A percentile compares a stretch with the other conserved stretches of the same genome.
These are phyloP conservation scores for Penicillium glabrum DNA, from an alignment of 2,329 filamentous ascomycete species.

Conservation along the genomic window DNA sequence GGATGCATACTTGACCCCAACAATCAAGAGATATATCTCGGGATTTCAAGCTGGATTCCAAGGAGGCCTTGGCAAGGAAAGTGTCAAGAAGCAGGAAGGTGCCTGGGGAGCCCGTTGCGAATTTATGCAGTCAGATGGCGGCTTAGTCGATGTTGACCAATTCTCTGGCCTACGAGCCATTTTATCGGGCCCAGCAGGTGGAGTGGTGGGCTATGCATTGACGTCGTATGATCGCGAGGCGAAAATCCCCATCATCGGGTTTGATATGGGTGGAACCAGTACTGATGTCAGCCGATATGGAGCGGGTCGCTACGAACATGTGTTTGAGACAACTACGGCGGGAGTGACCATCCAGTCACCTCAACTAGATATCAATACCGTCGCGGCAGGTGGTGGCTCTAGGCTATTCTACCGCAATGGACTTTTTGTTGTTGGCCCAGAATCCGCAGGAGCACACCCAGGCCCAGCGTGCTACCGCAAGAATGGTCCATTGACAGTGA, in stretches of 20 bases:
- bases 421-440: constrained; percentile 79
- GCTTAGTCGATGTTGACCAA: constrained; percentile 50
- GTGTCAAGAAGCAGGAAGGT: constrained; percentile 66
- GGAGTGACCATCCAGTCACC: constrained; percentile 88
- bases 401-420: constrained; percentile 42
- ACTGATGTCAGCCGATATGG: constrained; percentile 87
- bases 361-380: constrained; percentile 87
- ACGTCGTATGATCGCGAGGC: constrained; percentile 82
- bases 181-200: constrained; percentile 85
- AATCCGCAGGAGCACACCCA: constrained; percentile 84
- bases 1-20: constrained; percentile 77
- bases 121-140: constrained; percentile 90
- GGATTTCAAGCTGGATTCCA: constrained; percentile 79
- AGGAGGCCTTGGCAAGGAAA: constrained; percentile 74
- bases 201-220: constrained; percentile 86
- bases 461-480: constrained; percentile 91
- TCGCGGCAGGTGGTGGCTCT: constrained; percentile 82
- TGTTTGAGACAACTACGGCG: constrained; percentile 87
- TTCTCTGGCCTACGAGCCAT: constrained; percentile 87
- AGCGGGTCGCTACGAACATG: constrained; percentile 81
- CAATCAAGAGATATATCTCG: constrained; percentile 73
- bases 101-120: constrained; percentile 75
- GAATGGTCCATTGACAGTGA: constrained; percentile 86
- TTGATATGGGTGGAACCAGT: constrained; percentile 90
- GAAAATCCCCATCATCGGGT: constrained; percentile 80